phyloP scores from a whole-genome alignment of 2,329 filamentous ascomycete genomes.

The Acephala macrosclerotiorum region DNA sequence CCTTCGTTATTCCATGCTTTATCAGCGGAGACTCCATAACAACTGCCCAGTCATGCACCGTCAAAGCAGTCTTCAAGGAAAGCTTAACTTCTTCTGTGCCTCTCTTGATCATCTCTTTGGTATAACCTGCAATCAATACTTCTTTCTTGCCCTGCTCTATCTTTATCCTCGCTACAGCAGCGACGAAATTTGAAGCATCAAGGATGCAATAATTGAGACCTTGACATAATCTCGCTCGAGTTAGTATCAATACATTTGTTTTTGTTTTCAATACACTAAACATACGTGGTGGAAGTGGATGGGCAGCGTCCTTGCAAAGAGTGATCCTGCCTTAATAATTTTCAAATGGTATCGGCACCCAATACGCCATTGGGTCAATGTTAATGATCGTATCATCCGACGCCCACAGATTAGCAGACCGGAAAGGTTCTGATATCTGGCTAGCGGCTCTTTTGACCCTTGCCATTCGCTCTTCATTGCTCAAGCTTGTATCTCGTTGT shows the following conservation, averaged over 20 bases:
- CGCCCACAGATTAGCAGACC: too few species aligned
- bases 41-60: conserved; percentile 12
- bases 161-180: conserved; percentile 10
- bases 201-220: conserved; percentile 12
- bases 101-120: conserved; percentile 11
- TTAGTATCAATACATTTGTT: too few species aligned
- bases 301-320: too few species aligned
- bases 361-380: too few species aligned
- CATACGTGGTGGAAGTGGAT: too few species aligned
- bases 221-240: conserved; percentile 11
- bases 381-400: too few species aligned
- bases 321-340: too few species aligned
- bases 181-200: conserved; percentile 16
- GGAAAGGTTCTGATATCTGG: not conserved
- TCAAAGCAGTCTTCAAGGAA: conserved; percentile 14
- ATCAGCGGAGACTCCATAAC: conserved; percentile 16
- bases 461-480: conserved; percentile 19
- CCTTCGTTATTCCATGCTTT: conserved; percentile 13
- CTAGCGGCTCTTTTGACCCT: conserved; percentile 8
- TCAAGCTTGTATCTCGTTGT: conserved; percentile 48
- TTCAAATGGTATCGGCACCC: too few species aligned
- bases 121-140: conserved; percentile 6
- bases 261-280: too few species aligned
- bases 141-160: conserved; percentile 4
- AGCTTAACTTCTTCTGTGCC: conserved; percentile 11